Evolutionary conservation across 768 basidiomycete species (phyloP), one percentile per base, ranked within the genome.

Genomic region (Lentinula raphanica): DNA sequence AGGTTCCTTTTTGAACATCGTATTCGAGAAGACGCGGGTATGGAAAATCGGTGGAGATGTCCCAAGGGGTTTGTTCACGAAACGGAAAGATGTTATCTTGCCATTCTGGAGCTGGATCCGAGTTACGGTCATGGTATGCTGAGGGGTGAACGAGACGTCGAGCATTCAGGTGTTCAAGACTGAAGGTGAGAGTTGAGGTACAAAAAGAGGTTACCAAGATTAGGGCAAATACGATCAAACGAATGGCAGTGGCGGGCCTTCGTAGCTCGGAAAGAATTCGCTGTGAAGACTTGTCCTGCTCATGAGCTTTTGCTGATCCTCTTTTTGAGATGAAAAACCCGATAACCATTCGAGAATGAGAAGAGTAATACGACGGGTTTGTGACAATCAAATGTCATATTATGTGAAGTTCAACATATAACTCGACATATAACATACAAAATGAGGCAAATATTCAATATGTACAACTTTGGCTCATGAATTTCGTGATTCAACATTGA

Each of bases 11-110:
- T 40, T 78, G 73, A 13, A 89, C 87, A 57, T 88, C 83, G 66
- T 85, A 90, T 56, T 81, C 77, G 31, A 89, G 72, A 19, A 69
- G 70, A n/a, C 87, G 82, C 1, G 86, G 83, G 69, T 83, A 81
- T n/a, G 81, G 77, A 62, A 81, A 88, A 71, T 89, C 84, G 21
- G 86, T 88, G 21, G 87, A 88, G 60, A 90, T 89, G 65, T 90
- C 88, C 86, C 87, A 90, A 38, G 76, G 75, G 1, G 76, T 79
- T 58, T 77, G 81, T 28, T 74, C 71, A 32, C 86, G 85, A 25
- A 87, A 68, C 21, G 88, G 88, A 75, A 82, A 90, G 27, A 84
- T 65, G 59, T 88, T 54, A 23, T 59, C 58, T 31, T 59, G 46
- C 58, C 58, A 59, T 54, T 59, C 48, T 4, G 54, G 45, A 21